phyloP scores from a whole-genome alignment of 2,329 filamentous ascomycete species.

The Ophiobolus disseminans region DNA sequence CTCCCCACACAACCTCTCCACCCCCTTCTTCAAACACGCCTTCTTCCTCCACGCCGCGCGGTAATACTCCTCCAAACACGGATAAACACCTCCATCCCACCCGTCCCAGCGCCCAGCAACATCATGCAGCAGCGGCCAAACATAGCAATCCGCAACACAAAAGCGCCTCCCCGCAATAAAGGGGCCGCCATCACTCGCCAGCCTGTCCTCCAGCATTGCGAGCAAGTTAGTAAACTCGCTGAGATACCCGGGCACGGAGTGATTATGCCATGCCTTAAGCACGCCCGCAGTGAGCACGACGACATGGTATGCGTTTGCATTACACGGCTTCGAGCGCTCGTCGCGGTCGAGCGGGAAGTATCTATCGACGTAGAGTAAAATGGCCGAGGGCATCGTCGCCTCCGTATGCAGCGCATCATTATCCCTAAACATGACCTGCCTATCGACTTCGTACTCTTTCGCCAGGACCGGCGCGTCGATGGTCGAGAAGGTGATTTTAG shows the following conservation, averaged over 20 bases:
- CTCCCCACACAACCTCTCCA: conserved; percentile 20
- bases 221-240: conserved; percentile 23
- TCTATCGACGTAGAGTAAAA: conserved; percentile 46
- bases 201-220: conserved; percentile 27
- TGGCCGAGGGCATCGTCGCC: conserved; percentile 25
- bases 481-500: conserved; percentile 25
- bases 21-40: conserved; percentile 35
- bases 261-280: conserved; percentile 27
- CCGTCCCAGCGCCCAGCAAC: conserved; percentile 28
- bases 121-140: conserved; percentile 44
- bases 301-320: conserved; percentile 27
- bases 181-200: conserved; percentile 19
- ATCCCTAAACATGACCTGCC: conserved; percentile 43
- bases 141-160: conserved; percentile 39
- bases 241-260: conserved; percentile 16
- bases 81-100: conserved; percentile 30
- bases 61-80: conserved; percentile 34
- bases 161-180: conserved; percentile 43
- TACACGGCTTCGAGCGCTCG: conserved; percentile 24
- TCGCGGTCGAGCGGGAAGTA: conserved; percentile 36
- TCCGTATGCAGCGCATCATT: conserved; percentile 45
- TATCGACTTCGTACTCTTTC: conserved; percentile 21
- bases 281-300: conserved; percentile 19
- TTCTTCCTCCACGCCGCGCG: conserved; percentile 41
- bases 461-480: conserved; percentile 29